These are phyloP conservation scores for Microcyclosporella mali DNA, from an alignment of 2,329 filamentous ascomycete genomes.

Conservation along the genomic window DNA sequence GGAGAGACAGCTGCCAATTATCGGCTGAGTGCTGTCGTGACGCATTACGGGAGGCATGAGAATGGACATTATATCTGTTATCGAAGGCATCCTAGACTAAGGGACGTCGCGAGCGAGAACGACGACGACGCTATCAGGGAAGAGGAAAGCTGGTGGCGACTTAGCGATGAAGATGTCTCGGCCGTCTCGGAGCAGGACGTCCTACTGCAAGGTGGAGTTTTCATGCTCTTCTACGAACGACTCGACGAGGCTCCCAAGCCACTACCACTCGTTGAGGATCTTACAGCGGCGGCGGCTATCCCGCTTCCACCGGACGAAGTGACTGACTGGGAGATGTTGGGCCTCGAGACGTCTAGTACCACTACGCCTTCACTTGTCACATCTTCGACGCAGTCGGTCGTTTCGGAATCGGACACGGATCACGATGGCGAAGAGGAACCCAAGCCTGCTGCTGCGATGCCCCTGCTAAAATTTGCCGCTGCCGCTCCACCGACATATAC, in stretches of 20 bases:
- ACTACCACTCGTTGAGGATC: background rate
- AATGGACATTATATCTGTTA: constrained; percentile 96
- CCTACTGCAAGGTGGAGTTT: constrained; percentile 71
- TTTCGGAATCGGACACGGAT: constrained; percentile 16
- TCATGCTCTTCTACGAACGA: constrained; percentile 95
- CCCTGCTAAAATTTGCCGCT: constrained; percentile 24
- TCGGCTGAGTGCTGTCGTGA: constrained; percentile 59
- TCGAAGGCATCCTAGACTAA: constrained; percentile 57
- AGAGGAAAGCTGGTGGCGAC: constrained; percentile 70
- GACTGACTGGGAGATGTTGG: constrained; percentile 14
- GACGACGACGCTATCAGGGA: constrained; percentile 6
- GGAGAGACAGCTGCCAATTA: constrained; percentile 12
- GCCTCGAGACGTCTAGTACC: constrained; percentile 3
- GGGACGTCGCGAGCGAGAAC: constrained; percentile 8
- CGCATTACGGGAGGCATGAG: constrained; percentile 84
- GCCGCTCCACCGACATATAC: constrained; percentile 6
- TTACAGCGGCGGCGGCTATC: constrained; percentile 8
- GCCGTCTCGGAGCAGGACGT: constrained; percentile 68
- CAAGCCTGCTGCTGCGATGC: constrained; percentile 16
- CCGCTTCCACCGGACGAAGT: constrained; percentile 15
- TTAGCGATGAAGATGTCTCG: constrained; percentile 83
- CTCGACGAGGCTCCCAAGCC: constrained; percentile 5
- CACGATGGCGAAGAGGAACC: constrained; percentile 2
- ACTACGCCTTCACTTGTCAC: constrained; percentile 16
- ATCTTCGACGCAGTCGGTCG: constrained; percentile 14